Percentiles rank a stretch among this genome's conserved stretches.
phyloP scores from a whole-genome alignment of 306 rosid genomes.

The Lathyrus oleraceus region DNA sequence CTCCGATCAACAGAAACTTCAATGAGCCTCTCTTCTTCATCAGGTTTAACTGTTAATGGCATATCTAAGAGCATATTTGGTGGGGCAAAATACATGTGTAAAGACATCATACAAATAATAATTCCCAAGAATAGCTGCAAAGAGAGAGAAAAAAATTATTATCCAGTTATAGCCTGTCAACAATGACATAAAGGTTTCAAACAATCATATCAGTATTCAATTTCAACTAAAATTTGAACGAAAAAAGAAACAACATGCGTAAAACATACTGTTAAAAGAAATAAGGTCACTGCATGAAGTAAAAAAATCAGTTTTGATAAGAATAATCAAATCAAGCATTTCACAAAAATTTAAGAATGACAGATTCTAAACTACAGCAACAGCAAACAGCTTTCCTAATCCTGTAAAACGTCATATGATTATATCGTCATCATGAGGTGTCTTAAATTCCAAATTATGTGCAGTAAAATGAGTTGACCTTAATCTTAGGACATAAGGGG shows the following conservation, averaged over 20 bases:
- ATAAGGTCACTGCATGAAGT: constrained; percentile 2
- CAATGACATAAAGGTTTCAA: constrained; percentile 21
- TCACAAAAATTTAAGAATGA: constrained; percentile 11
- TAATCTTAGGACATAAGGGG: background rate
- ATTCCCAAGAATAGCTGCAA: constrained; percentile 91
- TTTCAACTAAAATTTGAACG: constrained; percentile 2
- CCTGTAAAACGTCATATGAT: constrained; percentile 17
- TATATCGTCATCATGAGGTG: background rate
- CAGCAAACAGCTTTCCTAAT: constrained; percentile 3
- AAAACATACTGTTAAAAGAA: background rate
- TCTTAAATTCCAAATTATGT: constrained; percentile 5
- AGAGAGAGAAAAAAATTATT: constrained; percentile 27
- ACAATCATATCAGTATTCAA: constrained; percentile 19
- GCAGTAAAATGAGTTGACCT: constrained; percentile 3
- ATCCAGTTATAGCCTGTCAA: constrained; percentile 16
- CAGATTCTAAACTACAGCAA: constrained; percentile 11
- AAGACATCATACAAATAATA: constrained; percentile 85
- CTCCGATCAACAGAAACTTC: constrained; percentile 63
- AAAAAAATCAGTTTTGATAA: background rate
- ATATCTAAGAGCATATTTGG: constrained; percentile 66
- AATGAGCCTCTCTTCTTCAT: constrained; percentile 63
- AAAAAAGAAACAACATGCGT: constrained; percentile 27
- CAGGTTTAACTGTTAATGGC: constrained; percentile 60
- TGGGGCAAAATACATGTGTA: constrained; percentile 96
- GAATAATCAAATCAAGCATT: constrained; percentile 4